Base-by-base conservation (phyloP, 495 filamentous ascomycete species). In the Gamarada debralockiae region DNA sequence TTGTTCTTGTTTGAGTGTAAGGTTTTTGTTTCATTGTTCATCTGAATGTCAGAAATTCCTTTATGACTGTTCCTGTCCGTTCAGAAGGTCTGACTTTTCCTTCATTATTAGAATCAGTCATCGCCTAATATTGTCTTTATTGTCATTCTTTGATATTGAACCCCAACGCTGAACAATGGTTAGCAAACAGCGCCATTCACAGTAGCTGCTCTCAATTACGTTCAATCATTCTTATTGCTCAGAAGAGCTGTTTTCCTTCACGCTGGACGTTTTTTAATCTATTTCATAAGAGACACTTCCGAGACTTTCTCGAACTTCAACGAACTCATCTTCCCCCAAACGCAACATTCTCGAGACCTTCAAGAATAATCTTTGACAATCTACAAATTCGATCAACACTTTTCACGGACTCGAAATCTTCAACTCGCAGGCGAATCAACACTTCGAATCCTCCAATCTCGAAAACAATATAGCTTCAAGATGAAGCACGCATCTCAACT, bases 211-310 rank as follows among this genome's bases (percentile, higher is more conserved):
- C 17, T 34, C 21, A 48, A 24, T 40, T 25, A 38, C 45, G 44
- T 13, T 23, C 18, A 43, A 23, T 43, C 20, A 36, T 44, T 45
- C 7, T 17, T 7, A 22, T 52, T 49, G 31, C 47, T 46, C 41
- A 49, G 46, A 27, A 31, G 46, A 8, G 46, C 48, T 50, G 36
- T 23, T 34, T 44, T 33, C n/a, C 14, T 61, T 45, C 36, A 57
- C 58, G 54, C 58, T 57, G 50, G 53, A 25, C 58, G 58, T 56
- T 38, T 25, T 14, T 46, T 48, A 21, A 55, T 48, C 24, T 36
- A 44, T 45, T 60, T 53, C 50, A 45, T 53, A 39, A 39, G 14
- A n/a, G 21, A 14, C 15, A 7, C 21, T 45, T 45, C 31, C 10
- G 1, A n/a, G 9, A 34, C 52, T 27, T 38, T 49, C 21, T 38